These are phyloP conservation scores for Musa troglodytarum DNA, from an alignment of 176 grass and related monocot genomes.

Conservation along the genomic window DNA sequence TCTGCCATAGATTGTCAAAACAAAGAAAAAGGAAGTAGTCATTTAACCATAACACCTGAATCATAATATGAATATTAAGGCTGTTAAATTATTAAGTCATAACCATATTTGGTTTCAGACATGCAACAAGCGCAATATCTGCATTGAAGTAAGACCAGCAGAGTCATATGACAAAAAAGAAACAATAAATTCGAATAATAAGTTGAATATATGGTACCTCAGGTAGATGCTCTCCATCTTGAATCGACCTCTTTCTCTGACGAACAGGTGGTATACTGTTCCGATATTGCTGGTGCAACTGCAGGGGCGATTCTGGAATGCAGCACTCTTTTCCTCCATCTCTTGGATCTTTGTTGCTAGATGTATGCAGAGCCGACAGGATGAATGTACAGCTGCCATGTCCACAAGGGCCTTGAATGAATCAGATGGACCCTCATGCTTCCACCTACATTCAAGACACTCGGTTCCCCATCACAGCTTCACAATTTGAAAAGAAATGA, in stretches of 20 bases:
- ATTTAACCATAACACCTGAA: background rate
- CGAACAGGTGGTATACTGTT: conserved; percentile 82
- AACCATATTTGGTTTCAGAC: too few species aligned
- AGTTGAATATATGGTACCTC: conserved; percentile 33
- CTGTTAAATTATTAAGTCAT: too few species aligned
- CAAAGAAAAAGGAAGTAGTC: background rate
- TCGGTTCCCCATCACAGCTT: background rate
- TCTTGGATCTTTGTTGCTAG: conserved; percentile 80
- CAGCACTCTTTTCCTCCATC: conserved; percentile 53
- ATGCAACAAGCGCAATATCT: too few species aligned
- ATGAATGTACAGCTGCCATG: conserved; percentile 96
- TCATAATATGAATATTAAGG: too few species aligned
- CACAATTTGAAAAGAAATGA: background rate
- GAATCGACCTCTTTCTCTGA: conserved; percentile 82
- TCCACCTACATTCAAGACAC: conserved; percentile 57
- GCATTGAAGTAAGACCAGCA: background rate
- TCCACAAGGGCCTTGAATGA: conserved; percentile 93
- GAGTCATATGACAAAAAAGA: background rate
- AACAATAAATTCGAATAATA: background rate
- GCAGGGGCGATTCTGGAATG: conserved; percentile 73
- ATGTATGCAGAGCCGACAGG: conserved; percentile 91
- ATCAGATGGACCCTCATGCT: conserved; percentile 86
- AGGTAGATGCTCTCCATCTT: conserved; percentile 70
- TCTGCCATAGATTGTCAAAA: conserved; percentile 28
- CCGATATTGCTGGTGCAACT: conserved; percentile 48